Conservation (phyloP, 1,139 yeast species). For the Hemisphaericaspora lyxosophila region DNA sequence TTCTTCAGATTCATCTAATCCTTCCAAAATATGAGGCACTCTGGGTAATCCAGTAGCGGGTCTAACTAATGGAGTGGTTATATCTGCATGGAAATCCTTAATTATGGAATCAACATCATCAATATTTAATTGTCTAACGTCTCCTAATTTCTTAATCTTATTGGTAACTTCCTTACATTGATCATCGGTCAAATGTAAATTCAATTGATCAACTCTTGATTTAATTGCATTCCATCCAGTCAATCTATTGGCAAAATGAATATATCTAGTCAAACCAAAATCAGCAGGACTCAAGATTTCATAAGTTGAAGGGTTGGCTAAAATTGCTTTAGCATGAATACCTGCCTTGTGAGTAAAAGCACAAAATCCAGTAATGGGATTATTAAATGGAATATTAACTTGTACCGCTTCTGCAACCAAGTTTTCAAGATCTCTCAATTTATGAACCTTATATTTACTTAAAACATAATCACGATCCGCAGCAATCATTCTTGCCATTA, state of each 20-base stretch:
- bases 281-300: conserved; percentile 58
- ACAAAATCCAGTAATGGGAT: conserved; percentile 63
- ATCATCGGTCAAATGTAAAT: conserved; percentile 50
- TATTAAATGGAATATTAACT: conserved; percentile 59
- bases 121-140: conserved; percentile 49
- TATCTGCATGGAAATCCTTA: conserved; percentile 42
- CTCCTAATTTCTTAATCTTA: conserved; percentile 57
- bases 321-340: conserved; percentile 59
- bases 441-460: conserved; percentile 54
- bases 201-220: conserved; percentile 49
- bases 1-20: conserved; percentile 12
- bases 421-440: conserved; percentile 56
- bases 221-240: conserved; percentile 58
- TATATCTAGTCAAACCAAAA: conserved; percentile 57
- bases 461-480: conserved; percentile 59
- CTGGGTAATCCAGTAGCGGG: conserved; percentile 13
- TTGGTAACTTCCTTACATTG: conserved; percentile 57
- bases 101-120: conserved; percentile 52
- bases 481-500: conserved; percentile 62
- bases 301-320: conserved; percentile 60
- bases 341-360: conserved; percentile 65
- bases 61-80: conserved; percentile 10
- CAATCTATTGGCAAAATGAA: conserved; percentile 58
- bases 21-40: conserved; percentile 13
- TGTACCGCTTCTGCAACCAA: conserved; percentile 59